phyloP scores from a whole-genome alignment of 192 early-diverging fungal species.

The Rhizoclosmatium globosum region DNA sequence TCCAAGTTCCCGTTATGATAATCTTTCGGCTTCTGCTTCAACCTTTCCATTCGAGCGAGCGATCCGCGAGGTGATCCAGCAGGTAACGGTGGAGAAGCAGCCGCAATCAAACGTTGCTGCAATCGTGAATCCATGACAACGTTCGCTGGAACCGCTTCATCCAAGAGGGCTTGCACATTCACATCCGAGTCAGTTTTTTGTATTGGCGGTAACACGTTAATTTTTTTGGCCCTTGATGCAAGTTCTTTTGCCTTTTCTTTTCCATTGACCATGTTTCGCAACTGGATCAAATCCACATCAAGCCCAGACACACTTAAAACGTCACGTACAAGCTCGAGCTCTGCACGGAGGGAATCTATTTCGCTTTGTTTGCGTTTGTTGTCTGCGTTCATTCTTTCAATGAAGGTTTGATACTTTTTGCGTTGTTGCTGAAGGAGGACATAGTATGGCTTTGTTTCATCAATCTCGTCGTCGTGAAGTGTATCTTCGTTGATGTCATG shows the following conservation, averaged over 20 bases:
- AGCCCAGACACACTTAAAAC: constrained; percentile 45
- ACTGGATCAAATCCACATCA: constrained; percentile 44
- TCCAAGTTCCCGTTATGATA: constrained; percentile 36
- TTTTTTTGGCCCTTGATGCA: constrained; percentile 32
- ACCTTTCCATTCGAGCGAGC: background rate
- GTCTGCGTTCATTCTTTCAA: constrained; percentile 51
- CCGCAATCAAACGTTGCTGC: background rate
- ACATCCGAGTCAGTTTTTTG: background rate
- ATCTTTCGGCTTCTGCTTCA: constrained; percentile 20
- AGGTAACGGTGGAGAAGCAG: background rate
- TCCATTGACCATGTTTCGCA: constrained; percentile 35
- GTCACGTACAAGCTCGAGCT: constrained; percentile 46
- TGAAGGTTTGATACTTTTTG: constrained; percentile 50
- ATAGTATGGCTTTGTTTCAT: constrained; percentile 38
- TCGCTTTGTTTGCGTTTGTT: constrained; percentile 53
- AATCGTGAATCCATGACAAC: constrained; percentile 18
- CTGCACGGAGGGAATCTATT: constrained; percentile 50
- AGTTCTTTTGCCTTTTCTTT: constrained; percentile 12
- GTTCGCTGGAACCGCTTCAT: background rate
- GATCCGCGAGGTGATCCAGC: background rate
- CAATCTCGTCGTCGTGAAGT: background rate
- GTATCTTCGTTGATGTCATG: constrained; percentile 13
- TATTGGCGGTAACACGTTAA: constrained; percentile 39
- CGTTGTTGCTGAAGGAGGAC: constrained; percentile 52
- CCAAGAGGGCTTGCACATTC: background rate